These are phyloP conservation scores for Talaromyces sp. DNA, from an alignment of 2,329 filamentous ascomycete species.

Conservation along the genomic window DNA sequence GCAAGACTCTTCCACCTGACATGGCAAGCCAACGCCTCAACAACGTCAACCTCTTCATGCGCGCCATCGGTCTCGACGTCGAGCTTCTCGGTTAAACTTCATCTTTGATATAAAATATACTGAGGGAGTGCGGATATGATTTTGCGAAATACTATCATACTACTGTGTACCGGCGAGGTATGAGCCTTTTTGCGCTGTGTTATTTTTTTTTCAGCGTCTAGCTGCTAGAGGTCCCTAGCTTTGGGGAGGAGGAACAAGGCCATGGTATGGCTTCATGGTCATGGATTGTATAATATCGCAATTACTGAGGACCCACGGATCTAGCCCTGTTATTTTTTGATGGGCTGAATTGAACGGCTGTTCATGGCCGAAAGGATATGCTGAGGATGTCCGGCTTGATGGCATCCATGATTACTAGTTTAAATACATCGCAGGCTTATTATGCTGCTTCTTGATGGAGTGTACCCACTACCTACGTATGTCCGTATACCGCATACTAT, in stretches of 20 bases:
- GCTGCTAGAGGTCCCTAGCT: neutral
- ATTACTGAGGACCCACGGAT: neutral
- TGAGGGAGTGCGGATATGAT: neutral
- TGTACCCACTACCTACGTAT: neutral
- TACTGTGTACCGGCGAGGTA: neutral
- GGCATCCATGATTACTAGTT: neutral
- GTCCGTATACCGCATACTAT: too few species aligned
- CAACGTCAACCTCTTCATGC: constrained; percentile 98
- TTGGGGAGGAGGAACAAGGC: neutral
- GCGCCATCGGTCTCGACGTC: constrained; percentile 96
- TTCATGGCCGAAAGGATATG: neutral
- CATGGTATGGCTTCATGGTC: neutral
- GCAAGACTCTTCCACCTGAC: constrained; percentile 83
- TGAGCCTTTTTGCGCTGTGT: neutral
- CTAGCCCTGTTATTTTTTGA: constrained; percentile 8
- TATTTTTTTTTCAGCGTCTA: constrained; percentile 5
- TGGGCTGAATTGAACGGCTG: neutral
- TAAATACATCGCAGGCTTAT: constrained; percentile 3
- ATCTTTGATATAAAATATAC: neutral
- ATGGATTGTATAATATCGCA: constrained; percentile 8
- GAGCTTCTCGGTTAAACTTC: constrained; percentile 59
- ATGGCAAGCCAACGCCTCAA: constrained; percentile 80
- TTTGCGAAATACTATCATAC: neutral
- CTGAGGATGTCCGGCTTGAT: neutral
- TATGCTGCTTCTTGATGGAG: neutral